Evolutionary conservation across 345 rosid genomes (phyloP).

Genomic region (Citrus trifoliata): DNA sequence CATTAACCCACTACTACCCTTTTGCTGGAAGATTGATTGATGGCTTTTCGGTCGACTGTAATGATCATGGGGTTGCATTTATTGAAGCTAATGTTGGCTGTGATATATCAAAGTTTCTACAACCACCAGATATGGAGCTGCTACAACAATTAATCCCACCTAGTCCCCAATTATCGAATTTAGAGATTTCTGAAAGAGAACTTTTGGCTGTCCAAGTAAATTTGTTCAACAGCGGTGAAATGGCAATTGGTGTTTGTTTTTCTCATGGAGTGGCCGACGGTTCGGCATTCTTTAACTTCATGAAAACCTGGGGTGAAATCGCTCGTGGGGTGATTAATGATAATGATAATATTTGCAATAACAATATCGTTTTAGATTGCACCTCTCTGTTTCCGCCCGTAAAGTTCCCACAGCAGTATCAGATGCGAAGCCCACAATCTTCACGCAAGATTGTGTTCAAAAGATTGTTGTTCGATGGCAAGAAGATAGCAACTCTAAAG

Average conservation of each 20-base stretch:
- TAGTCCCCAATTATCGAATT: background rate
- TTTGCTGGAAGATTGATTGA: background rate
- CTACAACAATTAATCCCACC: slow-evolving; percentile 18
- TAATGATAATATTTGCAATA: no score
- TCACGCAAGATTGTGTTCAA: background rate
- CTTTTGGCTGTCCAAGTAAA: slow-evolving; percentile 20
- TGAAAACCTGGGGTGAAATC: slow-evolving; percentile 20
- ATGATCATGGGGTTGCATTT: no score
- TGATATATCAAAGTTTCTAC: slow-evolving; percentile 6
- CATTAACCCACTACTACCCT: background rate
- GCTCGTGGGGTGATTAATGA: slow-evolving; percentile 1
- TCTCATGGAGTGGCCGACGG: slow-evolving; percentile 27
- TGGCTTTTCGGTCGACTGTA: background rate
- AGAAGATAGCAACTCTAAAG: no score
- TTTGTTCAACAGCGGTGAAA: slow-evolving; percentile 24
- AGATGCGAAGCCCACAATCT: background rate
- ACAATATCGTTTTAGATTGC: slow-evolving; percentile 7
- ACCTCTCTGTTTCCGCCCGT: slow-evolving; percentile 15
- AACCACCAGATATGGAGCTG: background rate
- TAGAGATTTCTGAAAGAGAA: background rate
- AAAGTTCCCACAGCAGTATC: background rate
- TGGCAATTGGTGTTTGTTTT: slow-evolving; percentile 19
- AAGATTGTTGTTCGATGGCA: no score
- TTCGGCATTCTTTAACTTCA: background rate
- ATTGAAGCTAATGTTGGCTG: no score